Base-by-base conservation (phyloP, 2,329 filamentous ascomycete species). In the Penicillium sclerotiorum region DNA sequence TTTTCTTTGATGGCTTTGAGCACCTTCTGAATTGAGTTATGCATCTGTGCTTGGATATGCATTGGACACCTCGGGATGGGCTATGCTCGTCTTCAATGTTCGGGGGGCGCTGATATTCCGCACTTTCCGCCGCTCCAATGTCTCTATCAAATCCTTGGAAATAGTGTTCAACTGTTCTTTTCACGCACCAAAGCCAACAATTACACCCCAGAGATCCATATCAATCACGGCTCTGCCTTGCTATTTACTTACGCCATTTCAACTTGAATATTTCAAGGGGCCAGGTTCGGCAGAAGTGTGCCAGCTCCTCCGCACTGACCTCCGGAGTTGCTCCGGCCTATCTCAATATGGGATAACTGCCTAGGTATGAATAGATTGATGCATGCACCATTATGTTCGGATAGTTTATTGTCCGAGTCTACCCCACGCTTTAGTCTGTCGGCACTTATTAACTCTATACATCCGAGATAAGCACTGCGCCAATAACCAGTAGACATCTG, bases 391-490 rank as follows among this genome's bases (percentile, higher is more conserved):
- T 21, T 30, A 33, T 28, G 37, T 22, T 40, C 38, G 27, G 20
- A 32, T 33, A 15, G 27, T 30, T n/a, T 32, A 42, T 7, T 33
- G n/a, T 13, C 39, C 40, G 25, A 27, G 12, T 25, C 23, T 18
- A 21, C 13, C 40, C 25, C 40, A 18, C 40, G 21, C 25, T 17
- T 30, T 18, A n/a, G 17, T 32, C 21, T 9, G 9, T 18, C 17
- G 40, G 40, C 40, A 43, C 18, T 43, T 33, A 23, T 12, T 18
- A 43, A 8, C 20, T 13, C 9, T 30, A 21, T 28, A 30, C 27
- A 33, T 23, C 40, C 40, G 40, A 32, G 40, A 43, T 33, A 43
- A 43, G 28, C 40, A 43, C 28, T 12, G n/a, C 23, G 40, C 40
- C 40, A 43, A 43, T n/a, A n/a, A n/a, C n/a, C n/a, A n/a, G n/a